phyloP scores from a whole-genome alignment of 495 filamentous ascomycete species.

The Hyaloscypha hepaticicola region DNA sequence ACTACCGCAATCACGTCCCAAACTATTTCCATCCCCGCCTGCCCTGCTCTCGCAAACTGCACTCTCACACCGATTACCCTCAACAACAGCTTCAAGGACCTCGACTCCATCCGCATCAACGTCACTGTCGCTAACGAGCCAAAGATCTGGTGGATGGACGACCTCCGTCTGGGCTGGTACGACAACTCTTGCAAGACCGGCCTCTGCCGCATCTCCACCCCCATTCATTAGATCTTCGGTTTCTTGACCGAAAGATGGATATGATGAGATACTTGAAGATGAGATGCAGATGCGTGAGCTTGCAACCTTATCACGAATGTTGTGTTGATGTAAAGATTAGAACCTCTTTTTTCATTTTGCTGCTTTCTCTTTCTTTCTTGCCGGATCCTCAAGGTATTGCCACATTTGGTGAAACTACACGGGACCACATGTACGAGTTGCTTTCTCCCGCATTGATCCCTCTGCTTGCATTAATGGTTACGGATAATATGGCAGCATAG shows the following conservation, averaged over 20 bases:
- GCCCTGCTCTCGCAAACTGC: constrained; percentile 26
- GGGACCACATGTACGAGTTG: constrained; percentile 4
- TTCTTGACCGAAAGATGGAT: not conserved
- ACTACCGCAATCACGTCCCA: constrained; percentile 14
- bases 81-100: constrained; percentile 18
- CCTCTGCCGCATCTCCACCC: constrained; percentile 25
- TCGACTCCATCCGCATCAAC: constrained; percentile 29
- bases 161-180: constrained; percentile 29
- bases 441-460: not conserved
- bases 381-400: not conserved
- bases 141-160: constrained; percentile 34
- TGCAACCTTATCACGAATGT: not conserved
- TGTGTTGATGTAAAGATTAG: constrained; percentile 7
- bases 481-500: not conserved
- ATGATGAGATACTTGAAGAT: not conserved
- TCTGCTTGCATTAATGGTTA: not conserved
- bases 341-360: constrained; percentile 1
- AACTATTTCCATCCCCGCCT: constrained; percentile 15
- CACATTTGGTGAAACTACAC: not conserved
- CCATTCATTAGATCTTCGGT: constrained; percentile 18
- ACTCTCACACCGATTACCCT: constrained; percentile 17
- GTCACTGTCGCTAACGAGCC: constrained; percentile 24
- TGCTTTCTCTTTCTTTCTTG: not conserved
- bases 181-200: constrained; percentile 28
- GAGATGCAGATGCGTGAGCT: not conserved